Evolutionary conservation across 176 grass and related monocot species (phyloP).

Genomic region (Triticum monococcum): DNA sequence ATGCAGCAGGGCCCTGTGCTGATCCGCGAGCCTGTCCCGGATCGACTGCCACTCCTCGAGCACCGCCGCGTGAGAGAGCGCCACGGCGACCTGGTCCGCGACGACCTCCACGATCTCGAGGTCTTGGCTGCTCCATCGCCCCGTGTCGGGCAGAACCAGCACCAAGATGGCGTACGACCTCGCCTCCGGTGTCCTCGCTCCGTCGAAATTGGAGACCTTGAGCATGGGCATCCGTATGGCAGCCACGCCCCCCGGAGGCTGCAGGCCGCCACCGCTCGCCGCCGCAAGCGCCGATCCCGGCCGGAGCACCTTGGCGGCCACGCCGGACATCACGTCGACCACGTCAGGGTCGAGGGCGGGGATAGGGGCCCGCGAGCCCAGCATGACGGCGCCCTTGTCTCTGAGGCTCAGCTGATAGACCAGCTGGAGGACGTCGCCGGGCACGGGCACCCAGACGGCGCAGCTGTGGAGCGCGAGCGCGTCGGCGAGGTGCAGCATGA

Average conservation of each 20-base stretch:
- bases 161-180: conserved; percentile 43
- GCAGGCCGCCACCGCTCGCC: conserved; percentile 24
- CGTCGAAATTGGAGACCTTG: conserved; percentile 39
- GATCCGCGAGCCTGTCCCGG: conserved; percentile 26
- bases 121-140: conserved; percentile 42
- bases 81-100: conserved; percentile 47
- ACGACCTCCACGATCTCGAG: conserved; percentile 52
- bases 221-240: conserved; percentile 63
- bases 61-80: conserved; percentile 47
- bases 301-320: conserved; percentile 46
- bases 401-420: conserved; percentile 37
- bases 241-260: conserved; percentile 23
- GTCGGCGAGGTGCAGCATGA: conserved; percentile 64
- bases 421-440: conserved; percentile 24
- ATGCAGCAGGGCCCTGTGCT: conserved; percentile 40
- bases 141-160: conserved; percentile 35
- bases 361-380: neutral
- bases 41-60: conserved; percentile 41
- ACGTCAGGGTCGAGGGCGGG: conserved; percentile 51
- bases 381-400: neutral
- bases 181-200: conserved; percentile 17
- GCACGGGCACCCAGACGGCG: conserved; percentile 68
- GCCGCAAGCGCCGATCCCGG: conserved; percentile 35
- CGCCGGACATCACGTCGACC: conserved; percentile 27
- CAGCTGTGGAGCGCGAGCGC: conserved; percentile 46